Conservation (phyloP, 2,329 filamentous ascomycete species). For the Orbilia brochopaga region DNA sequence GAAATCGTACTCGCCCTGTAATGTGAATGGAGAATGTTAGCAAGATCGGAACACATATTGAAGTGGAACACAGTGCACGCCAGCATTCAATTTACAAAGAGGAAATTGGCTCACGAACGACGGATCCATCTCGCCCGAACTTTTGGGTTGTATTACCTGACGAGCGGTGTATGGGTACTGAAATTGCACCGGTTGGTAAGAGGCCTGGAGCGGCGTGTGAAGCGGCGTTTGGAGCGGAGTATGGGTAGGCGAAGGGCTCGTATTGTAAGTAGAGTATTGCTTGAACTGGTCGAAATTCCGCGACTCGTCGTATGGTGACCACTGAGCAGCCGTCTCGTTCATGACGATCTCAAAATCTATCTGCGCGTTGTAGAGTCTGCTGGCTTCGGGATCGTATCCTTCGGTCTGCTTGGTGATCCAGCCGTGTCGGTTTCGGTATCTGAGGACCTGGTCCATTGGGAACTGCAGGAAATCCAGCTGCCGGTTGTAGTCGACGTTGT, state of each 20-base stretch:
- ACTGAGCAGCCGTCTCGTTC: constrained; percentile 45
- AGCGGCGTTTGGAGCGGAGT: constrained; percentile 31
- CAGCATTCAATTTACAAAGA: constrained; percentile 1
- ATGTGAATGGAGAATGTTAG: constrained; percentile 33
- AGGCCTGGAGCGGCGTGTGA: constrained; percentile 34
- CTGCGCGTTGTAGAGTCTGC: constrained; percentile 40
- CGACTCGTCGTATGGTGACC: constrained; percentile 46
- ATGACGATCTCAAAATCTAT: constrained; percentile 48
- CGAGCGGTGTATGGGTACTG: constrained; percentile 49
- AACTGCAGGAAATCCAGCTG: constrained; percentile 43
- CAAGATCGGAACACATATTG: constrained; percentile 4
- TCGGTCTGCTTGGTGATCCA: constrained; percentile 38
- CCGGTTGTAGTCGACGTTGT: constrained; percentile 44
- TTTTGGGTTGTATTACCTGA: constrained; percentile 48
- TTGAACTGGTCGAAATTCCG: constrained; percentile 48
- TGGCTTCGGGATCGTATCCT: constrained; percentile 41
- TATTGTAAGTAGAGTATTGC: constrained; percentile 45
- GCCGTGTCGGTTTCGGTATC: constrained; percentile 43
- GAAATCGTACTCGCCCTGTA: constrained; percentile 48
- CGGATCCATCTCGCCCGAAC: constrained; percentile 45
- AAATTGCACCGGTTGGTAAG: constrained; percentile 37
- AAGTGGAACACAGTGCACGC: constrained; percentile 4
- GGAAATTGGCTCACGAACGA: constrained; percentile 50
- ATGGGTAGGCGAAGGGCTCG: constrained; percentile 37
- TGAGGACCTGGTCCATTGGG: constrained; percentile 39